These are phyloP conservation scores for Teunomyces stri DNA, from an alignment of 805 yeast species.

Conservation along the genomic window DNA sequence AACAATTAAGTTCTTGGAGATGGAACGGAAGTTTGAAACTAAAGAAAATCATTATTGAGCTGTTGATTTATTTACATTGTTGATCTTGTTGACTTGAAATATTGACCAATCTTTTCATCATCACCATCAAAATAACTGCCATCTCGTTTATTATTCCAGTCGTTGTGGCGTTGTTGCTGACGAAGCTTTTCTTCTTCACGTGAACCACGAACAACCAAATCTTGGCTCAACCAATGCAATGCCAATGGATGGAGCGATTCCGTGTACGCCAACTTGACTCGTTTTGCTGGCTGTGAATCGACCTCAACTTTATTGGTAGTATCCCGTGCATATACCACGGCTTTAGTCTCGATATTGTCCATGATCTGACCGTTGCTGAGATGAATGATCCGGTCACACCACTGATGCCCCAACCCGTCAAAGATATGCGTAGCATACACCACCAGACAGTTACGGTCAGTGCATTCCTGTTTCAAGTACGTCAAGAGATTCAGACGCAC, in stretches of 20 bases:
- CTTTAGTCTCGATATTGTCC: conserved; percentile 31
- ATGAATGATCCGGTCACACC: conserved; percentile 88
- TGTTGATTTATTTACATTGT: not conserved
- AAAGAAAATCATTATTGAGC: too few species aligned
- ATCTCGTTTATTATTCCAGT: conserved; percentile 48
- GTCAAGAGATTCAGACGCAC: conserved; percentile 73
- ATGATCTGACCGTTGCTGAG: conserved; percentile 61
- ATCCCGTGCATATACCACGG: conserved; percentile 29
- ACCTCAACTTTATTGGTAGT: conserved; percentile 22
- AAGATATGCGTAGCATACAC: conserved; percentile 95
- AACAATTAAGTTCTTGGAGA: conserved; percentile 26
- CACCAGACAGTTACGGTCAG: conserved; percentile 65
- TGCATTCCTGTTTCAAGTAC: conserved; percentile 75
- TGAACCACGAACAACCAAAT: conserved; percentile 53
- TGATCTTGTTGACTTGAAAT: conserved; percentile 51
- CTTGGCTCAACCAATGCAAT: conserved; percentile 59
- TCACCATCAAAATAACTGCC: conserved; percentile 44
- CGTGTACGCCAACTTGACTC: conserved; percentile 39
- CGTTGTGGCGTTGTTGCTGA: conserved; percentile 48
- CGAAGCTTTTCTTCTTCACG: conserved; percentile 44
- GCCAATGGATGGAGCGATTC: conserved; percentile 73
- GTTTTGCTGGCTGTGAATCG: conserved; percentile 20
- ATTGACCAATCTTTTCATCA: conserved; percentile 42
- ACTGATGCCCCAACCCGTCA: conserved; percentile 78
- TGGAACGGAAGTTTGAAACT: conserved; percentile 25